Percentiles rank a stretch among this genome's conserved stretches.
Conservation (phyloP, 805 yeast species). For the Kodamaea leandrae region DNA sequence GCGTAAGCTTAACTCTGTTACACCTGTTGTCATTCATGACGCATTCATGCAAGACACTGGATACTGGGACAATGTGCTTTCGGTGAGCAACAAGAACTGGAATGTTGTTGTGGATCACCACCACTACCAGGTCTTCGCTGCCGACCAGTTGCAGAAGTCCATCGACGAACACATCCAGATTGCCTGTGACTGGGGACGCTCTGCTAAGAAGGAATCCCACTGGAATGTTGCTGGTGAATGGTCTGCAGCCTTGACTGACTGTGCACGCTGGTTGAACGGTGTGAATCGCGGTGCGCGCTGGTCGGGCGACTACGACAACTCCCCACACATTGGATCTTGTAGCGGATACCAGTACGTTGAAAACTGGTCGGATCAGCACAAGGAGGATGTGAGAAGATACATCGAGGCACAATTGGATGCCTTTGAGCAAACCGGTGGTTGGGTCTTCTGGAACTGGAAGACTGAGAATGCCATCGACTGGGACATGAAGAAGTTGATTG, state of each 20-base stretch:
- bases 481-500: conserved; percentile 67
- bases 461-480: conserved; percentile 82
- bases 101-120: conserved; percentile 84
- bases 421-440: conserved; percentile 66
- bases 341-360: conserved; percentile 24
- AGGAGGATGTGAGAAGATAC: conserved; percentile 58
- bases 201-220: conserved; percentile 50
- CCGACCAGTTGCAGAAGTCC: conserved; percentile 54
- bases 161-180: conserved; percentile 59
- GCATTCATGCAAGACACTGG: conserved; percentile 60
- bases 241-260: conserved; percentile 86
- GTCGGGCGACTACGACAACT: conserved; percentile 57
- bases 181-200: conserved; percentile 32
- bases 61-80: conserved; percentile 62
- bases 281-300: conserved; percentile 76
- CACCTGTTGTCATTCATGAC: conserved; percentile 72
- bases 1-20: conserved; percentile 49
- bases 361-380: conserved; percentile 60
- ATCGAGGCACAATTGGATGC: conserved; percentile 93
- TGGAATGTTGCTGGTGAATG: conserved; percentile 76
- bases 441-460: conserved; percentile 95
- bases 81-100: conserved; percentile 33
- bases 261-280: conserved; percentile 87
- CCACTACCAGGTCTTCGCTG: conserved; percentile 81
- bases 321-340: conserved; percentile 62